Evolutionary conservation across 2,329 filamentous ascomycete genomes (phyloP).

Genomic region (Aspergillus sp.): DNA sequence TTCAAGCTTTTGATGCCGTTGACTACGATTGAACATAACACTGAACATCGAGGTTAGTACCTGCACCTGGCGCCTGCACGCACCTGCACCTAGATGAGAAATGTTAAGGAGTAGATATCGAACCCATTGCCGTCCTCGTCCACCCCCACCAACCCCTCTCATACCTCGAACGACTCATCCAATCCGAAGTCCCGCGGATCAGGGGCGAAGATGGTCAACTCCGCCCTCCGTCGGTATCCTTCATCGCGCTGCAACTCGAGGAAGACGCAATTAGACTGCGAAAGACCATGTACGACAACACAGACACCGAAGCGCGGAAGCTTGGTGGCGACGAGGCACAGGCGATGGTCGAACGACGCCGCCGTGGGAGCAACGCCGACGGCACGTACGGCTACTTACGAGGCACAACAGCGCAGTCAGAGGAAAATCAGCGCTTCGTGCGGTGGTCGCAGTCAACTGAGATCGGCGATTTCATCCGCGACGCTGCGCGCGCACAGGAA

Average conservation of each 20-base stretch:
- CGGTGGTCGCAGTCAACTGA: slow-evolving; percentile 85
- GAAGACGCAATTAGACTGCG: slow-evolving; percentile 46
- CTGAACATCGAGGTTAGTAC: slow-evolving; percentile 45
- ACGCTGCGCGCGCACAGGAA: slow-evolving; percentile 74
- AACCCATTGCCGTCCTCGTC: slow-evolving; percentile 74
- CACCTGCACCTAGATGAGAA: too few relatives aligned
- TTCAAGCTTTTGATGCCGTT: slow-evolving; percentile 75
- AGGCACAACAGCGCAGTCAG: slow-evolving; percentile 20
- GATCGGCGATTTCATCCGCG: slow-evolving; percentile 87
- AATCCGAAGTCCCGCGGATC: slow-evolving; percentile 71
- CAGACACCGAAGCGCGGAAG: slow-evolving; percentile 36
- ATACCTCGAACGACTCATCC: slow-evolving; percentile 80
- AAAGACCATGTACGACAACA: slow-evolving; percentile 27
- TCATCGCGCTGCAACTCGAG: slow-evolving; percentile 68
- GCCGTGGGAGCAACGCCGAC: slow-evolving; percentile 47
- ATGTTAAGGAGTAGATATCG: slow-evolving; percentile 45
- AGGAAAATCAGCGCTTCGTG: slow-evolving; percentile 53
- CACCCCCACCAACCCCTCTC: slow-evolving; percentile 87
- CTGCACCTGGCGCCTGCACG: too few relatives aligned
- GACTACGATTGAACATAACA: slow-evolving; percentile 50
- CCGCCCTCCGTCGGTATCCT: slow-evolving; percentile 65
- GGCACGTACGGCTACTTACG: slow-evolving; percentile 65
- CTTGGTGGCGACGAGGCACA: slow-evolving; percentile 6
- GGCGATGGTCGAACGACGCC: slow-evolving; percentile 30
- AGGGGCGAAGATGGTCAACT: slow-evolving; percentile 54